Percentiles rank a stretch among this genome's conserved stretches.
Conservation (phyloP, 192 early-diverging fungal species). For the Glomus cerebriforme region DNA sequence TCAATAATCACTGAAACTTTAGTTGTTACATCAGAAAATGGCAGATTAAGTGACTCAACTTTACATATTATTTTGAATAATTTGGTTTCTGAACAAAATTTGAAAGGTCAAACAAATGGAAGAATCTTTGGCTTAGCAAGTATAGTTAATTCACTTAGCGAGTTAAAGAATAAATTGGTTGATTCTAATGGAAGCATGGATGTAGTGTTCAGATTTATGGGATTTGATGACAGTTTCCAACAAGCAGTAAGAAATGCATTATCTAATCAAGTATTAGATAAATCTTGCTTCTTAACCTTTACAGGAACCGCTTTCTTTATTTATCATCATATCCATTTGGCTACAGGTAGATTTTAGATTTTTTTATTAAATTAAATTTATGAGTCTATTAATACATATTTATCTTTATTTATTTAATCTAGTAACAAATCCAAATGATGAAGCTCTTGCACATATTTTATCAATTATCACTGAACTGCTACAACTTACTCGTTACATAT, state of each 20-base stretch:
- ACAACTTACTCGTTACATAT: neutral
- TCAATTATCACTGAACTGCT: neutral
- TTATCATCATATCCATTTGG: slow-evolving; percentile 6
- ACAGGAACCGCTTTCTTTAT: neutral
- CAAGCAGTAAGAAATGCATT: neutral
- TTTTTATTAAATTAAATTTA: too few relatives aligned
- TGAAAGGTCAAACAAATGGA: neutral
- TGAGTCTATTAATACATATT: too few relatives aligned
- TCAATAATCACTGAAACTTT: neutral
- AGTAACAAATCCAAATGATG: slow-evolving; percentile 2
- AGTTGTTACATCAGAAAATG: neutral
- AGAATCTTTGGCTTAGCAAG: neutral
- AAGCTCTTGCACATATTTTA: neutral
- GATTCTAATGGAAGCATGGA: neutral
- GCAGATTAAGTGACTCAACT: neutral
- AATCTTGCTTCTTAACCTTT: neutral
- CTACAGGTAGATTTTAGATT: neutral
- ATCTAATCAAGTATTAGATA: neutral
- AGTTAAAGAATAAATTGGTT: neutral
- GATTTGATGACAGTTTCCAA: slow-evolving; percentile 13
- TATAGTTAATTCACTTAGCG: neutral
- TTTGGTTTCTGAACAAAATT: neutral
- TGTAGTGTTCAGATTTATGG: neutral
- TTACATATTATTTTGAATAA: neutral
- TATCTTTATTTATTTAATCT: neutral